Conservation (phyloP, 2,329 filamentous ascomycete genomes). For the Aspergillus fijiensis region DNA sequence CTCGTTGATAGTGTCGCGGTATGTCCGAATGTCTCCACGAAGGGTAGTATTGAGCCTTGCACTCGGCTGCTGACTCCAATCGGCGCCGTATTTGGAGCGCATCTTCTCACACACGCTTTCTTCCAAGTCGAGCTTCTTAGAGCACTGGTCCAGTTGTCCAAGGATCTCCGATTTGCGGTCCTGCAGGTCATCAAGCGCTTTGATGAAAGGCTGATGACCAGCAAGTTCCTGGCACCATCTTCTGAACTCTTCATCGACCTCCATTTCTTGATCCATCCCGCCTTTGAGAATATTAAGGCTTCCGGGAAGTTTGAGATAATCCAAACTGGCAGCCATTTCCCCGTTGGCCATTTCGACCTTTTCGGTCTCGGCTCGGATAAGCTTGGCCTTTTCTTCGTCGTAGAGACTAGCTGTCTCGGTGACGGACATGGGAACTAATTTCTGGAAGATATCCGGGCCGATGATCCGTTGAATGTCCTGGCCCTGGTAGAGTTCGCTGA, state of each 20-base stretch:
- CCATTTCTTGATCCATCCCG: constrained; percentile 83
- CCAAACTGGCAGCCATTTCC: constrained; percentile 92
- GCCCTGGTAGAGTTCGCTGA: constrained; percentile 92
- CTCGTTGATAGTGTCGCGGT: constrained; percentile 85
- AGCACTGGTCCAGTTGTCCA: constrained; percentile 70
- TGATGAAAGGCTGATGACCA: constrained; percentile 74
- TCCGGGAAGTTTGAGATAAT: constrained; percentile 86
- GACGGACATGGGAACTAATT: constrained; percentile 92
- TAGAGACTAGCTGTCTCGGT: constrained; percentile 96
- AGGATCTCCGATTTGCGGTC: constrained; percentile 75
- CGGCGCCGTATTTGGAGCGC: constrained; percentile 91
- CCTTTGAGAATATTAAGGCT: constrained; percentile 90
- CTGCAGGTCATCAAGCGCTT: constrained; percentile 75
- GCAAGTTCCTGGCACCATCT: constrained; percentile 93
- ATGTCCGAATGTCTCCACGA: constrained; percentile 81
- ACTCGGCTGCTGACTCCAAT: constrained; percentile 97
- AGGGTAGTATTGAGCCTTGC: constrained; percentile 84
- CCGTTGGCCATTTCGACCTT: constrained; percentile 88
- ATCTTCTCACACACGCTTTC: constrained; percentile 99
- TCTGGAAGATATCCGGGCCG: constrained; percentile 93
- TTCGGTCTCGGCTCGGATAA: constrained; percentile 90
- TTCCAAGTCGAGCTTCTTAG: constrained; percentile 91
- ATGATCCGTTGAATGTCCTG: constrained; percentile 98
- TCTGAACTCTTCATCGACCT: constrained; percentile 86
- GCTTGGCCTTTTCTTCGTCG: constrained; percentile 96